A percentile compares a stretch with the other conserved stretches of the same genome.
Conservation (phyloP, 371 early-diverging fungal genomes). For the Zopfochytrium polystomum region DNA sequence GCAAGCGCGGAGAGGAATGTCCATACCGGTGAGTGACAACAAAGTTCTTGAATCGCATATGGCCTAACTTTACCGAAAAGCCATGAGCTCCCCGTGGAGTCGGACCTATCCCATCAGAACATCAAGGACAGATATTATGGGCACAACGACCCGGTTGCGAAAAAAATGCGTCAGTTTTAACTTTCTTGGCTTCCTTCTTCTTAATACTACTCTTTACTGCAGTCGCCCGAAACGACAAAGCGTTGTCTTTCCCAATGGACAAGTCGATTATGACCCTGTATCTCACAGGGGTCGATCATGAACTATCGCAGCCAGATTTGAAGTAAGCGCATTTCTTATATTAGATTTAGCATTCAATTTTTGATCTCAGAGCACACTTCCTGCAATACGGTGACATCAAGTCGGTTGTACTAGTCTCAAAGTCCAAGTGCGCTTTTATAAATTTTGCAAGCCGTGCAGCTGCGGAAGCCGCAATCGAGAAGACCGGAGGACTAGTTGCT, state of each 20-base stretch:
- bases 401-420: conserved; percentile 75
- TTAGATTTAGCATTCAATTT: not conserved
- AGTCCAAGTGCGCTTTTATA: conserved; percentile 83
- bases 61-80: conserved; percentile 36
- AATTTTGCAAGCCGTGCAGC: conserved; percentile 73
- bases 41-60: not conserved
- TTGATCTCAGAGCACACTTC: conserved; percentile 60
- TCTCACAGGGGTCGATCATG: conserved; percentile 67
- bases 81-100: conserved; percentile 82
- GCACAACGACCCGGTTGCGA: conserved; percentile 89
- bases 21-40: conserved; percentile 20
- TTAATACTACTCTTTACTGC: too few species aligned
- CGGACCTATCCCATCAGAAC: conserved; percentile 83
- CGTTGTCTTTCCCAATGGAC: conserved; percentile 26
- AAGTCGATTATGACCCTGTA: conserved; percentile 62
- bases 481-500: conserved; percentile 32
- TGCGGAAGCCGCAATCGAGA: conserved; percentile 53
- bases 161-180: conserved; percentile 63
- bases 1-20: conserved; percentile 30
- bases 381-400: conserved; percentile 83
- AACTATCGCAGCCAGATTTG: conserved; percentile 68
- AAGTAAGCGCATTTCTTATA: conserved; percentile 28
- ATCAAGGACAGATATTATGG: conserved; percentile 91
- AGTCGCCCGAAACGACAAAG: conserved; percentile 31
- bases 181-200: conserved; percentile 4